Evolutionary conservation across 192 early-diverging fungal genomes (phyloP).

Genomic region (Powellomyces hirtus): DNA sequence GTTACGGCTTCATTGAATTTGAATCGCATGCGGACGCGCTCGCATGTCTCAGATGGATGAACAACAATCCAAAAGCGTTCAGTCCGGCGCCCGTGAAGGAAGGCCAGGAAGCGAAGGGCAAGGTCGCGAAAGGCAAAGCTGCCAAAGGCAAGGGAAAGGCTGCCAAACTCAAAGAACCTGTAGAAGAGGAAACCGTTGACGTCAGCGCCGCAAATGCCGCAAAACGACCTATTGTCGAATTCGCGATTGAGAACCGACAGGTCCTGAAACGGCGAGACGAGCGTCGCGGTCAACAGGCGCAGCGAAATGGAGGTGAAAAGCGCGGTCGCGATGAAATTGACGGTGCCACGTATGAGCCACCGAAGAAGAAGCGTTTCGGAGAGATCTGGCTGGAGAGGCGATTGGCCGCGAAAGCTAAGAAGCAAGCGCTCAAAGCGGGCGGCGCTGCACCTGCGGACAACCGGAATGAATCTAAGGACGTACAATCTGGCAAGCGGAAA

Average conservation of each 20-base stretch:
- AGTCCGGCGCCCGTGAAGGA: conserved; percentile 21
- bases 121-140: neutral
- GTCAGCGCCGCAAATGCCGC: neutral
- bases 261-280: conserved; percentile 72
- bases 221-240: conserved; percentile 82
- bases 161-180: neutral
- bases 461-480: no score
- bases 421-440: neutral
- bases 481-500: neutral
- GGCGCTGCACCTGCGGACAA: neutral
- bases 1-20: conserved; percentile 95
- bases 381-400: conserved; percentile 23
- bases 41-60: conserved; percentile 87
- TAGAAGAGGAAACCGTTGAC: neutral
- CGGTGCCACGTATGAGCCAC: neutral
- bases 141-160: neutral
- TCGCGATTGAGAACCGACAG: conserved; percentile 85
- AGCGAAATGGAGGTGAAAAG: conserved; percentile 6
- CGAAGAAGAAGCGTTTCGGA: conserved; percentile 27
- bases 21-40: conserved; percentile 83
- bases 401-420: conserved; percentile 14
- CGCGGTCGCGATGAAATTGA: conserved; percentile 22
- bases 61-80: conserved; percentile 61
- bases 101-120: conserved; percentile 10
- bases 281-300: conserved; percentile 13